A percentile compares a stretch with the other conserved stretches of the same genome.
phyloP scores from a whole-genome alignment of 2,329 filamentous ascomycete species.

The Hypoxylon sp. region DNA sequence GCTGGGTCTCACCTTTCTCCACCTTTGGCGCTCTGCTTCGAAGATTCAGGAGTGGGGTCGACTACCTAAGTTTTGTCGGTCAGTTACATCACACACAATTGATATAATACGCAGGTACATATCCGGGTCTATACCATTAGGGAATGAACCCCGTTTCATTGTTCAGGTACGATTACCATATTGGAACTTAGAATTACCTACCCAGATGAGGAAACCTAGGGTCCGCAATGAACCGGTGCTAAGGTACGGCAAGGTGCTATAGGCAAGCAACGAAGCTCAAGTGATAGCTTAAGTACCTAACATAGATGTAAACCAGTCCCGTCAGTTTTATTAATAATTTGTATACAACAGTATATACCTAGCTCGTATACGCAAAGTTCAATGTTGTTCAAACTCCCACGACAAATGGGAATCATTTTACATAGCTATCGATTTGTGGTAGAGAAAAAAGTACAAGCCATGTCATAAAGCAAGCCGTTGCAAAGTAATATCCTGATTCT shows the following conservation, averaged over 20 bases:
- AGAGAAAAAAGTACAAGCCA: constrained; percentile 8
- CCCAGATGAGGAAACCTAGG: constrained; percentile 4
- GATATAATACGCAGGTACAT: constrained; percentile 11
- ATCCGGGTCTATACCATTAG: background rate
- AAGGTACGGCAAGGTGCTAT: background rate
- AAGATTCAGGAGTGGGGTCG: constrained; percentile 22
- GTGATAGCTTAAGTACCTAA: no score
- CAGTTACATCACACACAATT: constrained; percentile 4
- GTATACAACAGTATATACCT: background rate
- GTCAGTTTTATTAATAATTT: constrained; percentile 21
- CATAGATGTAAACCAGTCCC: constrained; percentile 1
- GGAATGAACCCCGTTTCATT: background rate
- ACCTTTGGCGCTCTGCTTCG: constrained; percentile 13
- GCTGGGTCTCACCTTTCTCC: constrained; percentile 22
- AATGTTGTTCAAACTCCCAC: background rate
- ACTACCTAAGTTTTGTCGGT: constrained; percentile 9
- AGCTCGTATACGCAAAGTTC: background rate
- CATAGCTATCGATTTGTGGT: background rate
- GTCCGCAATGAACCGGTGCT: constrained; percentile 2
- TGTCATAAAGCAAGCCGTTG: constrained; percentile 11
- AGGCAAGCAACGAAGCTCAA: background rate
- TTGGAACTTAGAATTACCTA: constrained; percentile 7
- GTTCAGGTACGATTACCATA: constrained; percentile 3
- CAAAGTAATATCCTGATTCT: constrained; percentile 17
- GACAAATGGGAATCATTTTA: constrained; percentile 6